These are phyloP conservation scores for Euphrasia confusa DNA, from an alignment of 257 asterid genomes.

Conservation along the genomic window DNA sequence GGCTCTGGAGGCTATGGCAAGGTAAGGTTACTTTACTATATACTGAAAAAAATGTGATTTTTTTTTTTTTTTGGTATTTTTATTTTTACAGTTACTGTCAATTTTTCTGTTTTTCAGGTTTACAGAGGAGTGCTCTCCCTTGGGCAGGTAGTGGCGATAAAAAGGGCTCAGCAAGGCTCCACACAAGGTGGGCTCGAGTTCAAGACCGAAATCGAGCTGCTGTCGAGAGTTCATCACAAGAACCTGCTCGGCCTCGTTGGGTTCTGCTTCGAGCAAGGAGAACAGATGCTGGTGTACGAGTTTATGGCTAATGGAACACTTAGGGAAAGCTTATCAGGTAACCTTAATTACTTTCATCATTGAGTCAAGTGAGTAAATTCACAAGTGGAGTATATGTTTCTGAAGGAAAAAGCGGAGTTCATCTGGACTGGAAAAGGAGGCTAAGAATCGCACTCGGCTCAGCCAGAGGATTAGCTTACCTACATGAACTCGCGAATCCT, in stretches of 20 bases:
- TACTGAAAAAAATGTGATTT: too few species aligned
- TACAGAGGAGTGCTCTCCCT: constrained; percentile 63
- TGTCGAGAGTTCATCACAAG: constrained; percentile 94
- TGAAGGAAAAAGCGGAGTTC: constrained; percentile 65
- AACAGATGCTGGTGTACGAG: constrained; percentile 87
- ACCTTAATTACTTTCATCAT: constrained; percentile 8
- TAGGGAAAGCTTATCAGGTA: constrained; percentile 72
- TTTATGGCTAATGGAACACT: constrained; percentile 81
- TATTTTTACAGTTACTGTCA: too few species aligned
- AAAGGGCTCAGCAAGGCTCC: constrained; percentile 80
- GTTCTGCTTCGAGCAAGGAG: constrained; percentile 91
- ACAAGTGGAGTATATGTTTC: not conserved
- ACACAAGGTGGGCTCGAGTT: constrained; percentile 89
- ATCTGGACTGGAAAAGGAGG: constrained; percentile 89
- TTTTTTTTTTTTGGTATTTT: too few species aligned
- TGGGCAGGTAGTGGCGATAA: constrained; percentile 77
- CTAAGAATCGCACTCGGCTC: constrained; percentile 74
- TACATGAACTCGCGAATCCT: constrained; percentile 90
- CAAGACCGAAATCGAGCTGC: constrained; percentile 91
- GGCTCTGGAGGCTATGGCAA: constrained; percentile 98
- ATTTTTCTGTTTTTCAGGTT: constrained; percentile 41
- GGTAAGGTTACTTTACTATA: too few species aligned
- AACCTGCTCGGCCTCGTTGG: constrained; percentile 88
- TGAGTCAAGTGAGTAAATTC: not conserved
- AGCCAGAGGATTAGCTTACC: constrained; percentile 88